Conservation (phyloP, 345 rosid genomes). For the Ceriops tagal region DNA sequence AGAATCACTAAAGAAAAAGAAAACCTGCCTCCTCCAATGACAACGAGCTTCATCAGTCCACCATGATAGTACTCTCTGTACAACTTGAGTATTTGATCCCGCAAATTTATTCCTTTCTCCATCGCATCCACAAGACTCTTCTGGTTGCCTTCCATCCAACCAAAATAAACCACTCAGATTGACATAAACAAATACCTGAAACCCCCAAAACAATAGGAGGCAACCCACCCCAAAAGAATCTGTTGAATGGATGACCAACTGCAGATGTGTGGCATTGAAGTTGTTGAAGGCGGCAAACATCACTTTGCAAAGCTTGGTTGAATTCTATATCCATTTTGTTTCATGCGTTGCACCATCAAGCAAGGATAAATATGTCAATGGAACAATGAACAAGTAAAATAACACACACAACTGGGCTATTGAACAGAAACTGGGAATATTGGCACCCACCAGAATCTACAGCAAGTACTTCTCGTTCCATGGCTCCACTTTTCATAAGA, state of each 20-base stretch:
- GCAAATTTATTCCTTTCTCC: constrained; percentile 80
- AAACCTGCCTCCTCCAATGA: constrained; percentile 89
- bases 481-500: constrained; percentile 83
- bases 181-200: constrained; percentile 11
- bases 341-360: constrained; percentile 16
- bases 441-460: constrained; percentile 78
- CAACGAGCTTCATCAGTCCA: constrained; percentile 90
- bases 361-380: constrained; percentile 16
- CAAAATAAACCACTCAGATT: constrained; percentile 16
- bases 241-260: constrained; percentile 67
- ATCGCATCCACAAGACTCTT: constrained; percentile 86
- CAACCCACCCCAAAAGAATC: constrained; percentile 85
- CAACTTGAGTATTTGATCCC: constrained; percentile 62
- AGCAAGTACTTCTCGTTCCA: constrained; percentile 96
- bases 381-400: constrained; percentile 8
- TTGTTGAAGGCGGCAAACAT: constrained; percentile 90
- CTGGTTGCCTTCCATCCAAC: constrained; percentile 67
- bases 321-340: constrained; percentile 56
- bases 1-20: background rate
- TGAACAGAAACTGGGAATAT: constrained; percentile 6
- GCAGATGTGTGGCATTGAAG: constrained; percentile 83
- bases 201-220: constrained; percentile 18
- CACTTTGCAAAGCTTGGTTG: constrained; percentile 91
- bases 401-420: background rate
- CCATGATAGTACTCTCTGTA: constrained; percentile 74